These are phyloP conservation scores for Aspergillus tubingensis DNA, from an alignment of 2,329 filamentous ascomycete species.

Conservation along the genomic window DNA sequence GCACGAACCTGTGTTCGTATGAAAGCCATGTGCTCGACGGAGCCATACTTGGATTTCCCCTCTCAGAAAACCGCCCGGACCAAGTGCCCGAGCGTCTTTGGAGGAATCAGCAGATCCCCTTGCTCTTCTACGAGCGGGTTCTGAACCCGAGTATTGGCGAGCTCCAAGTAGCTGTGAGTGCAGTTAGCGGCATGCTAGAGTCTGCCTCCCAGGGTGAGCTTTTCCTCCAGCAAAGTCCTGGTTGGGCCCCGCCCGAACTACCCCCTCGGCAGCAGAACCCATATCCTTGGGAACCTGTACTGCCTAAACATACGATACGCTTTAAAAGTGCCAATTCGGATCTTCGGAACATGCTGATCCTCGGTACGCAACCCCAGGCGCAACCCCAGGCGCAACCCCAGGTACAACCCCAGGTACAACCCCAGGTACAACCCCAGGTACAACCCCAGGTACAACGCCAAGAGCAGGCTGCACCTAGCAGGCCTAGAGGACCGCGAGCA, in stretches of 20 bases:
- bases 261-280: background rate
- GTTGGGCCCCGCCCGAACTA: constrained; percentile 6
- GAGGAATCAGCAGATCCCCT: constrained; percentile 21
- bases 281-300: constrained; percentile 8
- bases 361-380: background rate
- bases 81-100: constrained; percentile 31
- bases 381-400: background rate
- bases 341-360: no score
- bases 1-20: constrained; percentile 31
- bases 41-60: constrained; percentile 23
- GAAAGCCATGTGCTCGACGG: constrained; percentile 31
- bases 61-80: constrained; percentile 5
- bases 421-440: no score
- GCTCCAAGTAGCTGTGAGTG: constrained; percentile 17
- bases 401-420: no score
- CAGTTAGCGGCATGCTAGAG: constrained; percentile 19
- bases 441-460: no score
- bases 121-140: constrained; percentile 40
- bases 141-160: constrained; percentile 26
- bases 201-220: background rate
- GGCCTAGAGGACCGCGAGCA: no score
- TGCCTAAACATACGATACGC: background rate
- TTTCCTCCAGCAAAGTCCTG: constrained; percentile 11
- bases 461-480: no score
- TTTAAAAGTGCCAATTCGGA: background rate